A percentile compares a stretch with the other conserved stretches of the same genome.
Evolutionary conservation across 23 red algal genomes (phyloP).

Genomic region (Gracilaria domingensis): DNA sequence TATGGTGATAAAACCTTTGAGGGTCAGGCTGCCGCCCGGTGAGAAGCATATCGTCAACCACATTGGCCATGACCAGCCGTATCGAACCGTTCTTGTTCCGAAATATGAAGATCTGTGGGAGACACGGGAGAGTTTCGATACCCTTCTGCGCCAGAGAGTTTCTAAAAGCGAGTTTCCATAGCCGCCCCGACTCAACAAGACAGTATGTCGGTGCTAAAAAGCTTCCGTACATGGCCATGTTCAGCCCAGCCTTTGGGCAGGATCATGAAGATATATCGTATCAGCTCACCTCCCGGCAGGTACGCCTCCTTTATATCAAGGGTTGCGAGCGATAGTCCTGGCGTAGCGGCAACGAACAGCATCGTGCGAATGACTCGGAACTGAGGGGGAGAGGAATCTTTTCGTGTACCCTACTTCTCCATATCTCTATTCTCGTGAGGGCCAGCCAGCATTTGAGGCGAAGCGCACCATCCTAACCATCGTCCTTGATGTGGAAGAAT

Average conservation of each 20-base stretch:
- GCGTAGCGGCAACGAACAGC: neutral
- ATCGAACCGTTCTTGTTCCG: constrained; percentile 1
- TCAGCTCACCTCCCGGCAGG: neutral
- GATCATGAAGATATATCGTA: neutral
- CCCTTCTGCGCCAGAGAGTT: neutral
- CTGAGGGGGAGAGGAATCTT: neutral
- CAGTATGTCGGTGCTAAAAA: neutral
- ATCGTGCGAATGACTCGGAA: neutral
- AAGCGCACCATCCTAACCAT: neutral
- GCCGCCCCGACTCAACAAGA: neutral
- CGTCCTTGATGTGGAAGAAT: neutral
- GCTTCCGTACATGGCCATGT: neutral
- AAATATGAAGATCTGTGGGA: neutral
- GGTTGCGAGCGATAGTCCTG: neutral
- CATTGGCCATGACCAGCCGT: neutral
- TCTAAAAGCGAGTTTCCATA: neutral
- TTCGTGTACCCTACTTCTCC: neutral
- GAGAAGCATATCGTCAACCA: neutral
- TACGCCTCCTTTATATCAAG: constrained; percentile 4
- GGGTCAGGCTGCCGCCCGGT: neutral
- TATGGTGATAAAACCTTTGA: no score
- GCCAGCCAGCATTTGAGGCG: neutral
- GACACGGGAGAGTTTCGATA: neutral
- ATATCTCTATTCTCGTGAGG: neutral
- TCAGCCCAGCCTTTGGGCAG: neutral